Base-by-base conservation (phyloP, 192 early-diverging fungal genomes). In the Linnemannia elongata region DNA sequence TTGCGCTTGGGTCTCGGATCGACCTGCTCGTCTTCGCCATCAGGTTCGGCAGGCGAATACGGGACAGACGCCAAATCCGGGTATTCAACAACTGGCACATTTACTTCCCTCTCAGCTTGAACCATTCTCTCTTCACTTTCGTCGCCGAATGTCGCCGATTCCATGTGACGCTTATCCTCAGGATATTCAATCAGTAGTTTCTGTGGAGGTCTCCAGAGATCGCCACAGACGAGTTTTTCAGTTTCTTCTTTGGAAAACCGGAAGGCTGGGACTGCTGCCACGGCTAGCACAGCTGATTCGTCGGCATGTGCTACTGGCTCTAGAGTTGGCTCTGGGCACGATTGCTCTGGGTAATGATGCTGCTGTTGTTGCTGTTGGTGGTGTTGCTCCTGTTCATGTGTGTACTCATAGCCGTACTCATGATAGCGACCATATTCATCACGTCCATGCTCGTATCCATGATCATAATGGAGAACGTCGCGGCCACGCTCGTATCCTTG, bases 41-140 rank as follows among this genome's bases (percentile, higher is more conserved):
- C 83, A 6, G 83, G 81, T 20, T 82, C 81, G 8, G 47, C 69
- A 44, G 83, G 83, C 5, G 83, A 72, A 1, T 44, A n/a, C 2
- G 83, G 83, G 45, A 85, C 79, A 8, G 75, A 79, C n/a, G 74
- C 68, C 6, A 76, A 45, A 9, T 44, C 63, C 12, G 12, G 13
- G 22, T 80, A 85, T 2, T 39, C 54, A 13, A 55, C 68, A 55
- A 74, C 17, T 0, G 35, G 45, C 13, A 45, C 69, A 0, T 20
- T 20, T 27, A 0, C 6, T 38, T 78, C 75, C 33, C 60, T 78
- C 17, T 20, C 42, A 38, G 47, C 83, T 69, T 60, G 74, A 4
- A 66, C 33, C 69, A 63, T 4, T 30, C 55, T 76, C 39, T 85
- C 83, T 4, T 47, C 45, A 42, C 82, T 84, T 9, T 79, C 49